Evolutionary conservation across 2,329 filamentous ascomycete species (phyloP).

Genomic region (Diplodia corticola): DNA sequence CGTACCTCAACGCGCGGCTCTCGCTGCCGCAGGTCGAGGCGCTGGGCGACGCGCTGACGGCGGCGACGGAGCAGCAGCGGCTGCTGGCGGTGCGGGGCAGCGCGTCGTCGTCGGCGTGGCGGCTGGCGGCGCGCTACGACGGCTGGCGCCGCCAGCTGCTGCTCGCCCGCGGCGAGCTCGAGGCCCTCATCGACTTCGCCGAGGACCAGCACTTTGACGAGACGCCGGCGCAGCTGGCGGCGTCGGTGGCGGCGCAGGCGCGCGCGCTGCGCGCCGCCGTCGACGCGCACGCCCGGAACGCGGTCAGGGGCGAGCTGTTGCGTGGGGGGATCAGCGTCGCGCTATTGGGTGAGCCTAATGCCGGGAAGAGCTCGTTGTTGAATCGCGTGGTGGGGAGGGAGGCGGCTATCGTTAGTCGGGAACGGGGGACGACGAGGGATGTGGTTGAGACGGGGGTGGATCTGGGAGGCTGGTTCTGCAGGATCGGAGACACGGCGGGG

Average conservation of each 20-base stretch:
- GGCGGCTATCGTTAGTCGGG: conserved; percentile 89
- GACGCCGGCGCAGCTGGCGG: conserved; percentile 69
- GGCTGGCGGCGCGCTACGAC: conserved; percentile 76
- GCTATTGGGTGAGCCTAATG: conserved; percentile 87
- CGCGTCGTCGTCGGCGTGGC: conserved; percentile 59
- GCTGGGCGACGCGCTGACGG: conserved; percentile 60
- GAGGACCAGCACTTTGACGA: conserved; percentile 98
- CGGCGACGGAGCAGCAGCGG: conserved; percentile 88
- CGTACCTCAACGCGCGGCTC: conserved; percentile 83
- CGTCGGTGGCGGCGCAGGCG: conserved; percentile 68
- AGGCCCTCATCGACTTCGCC: conserved; percentile 94
- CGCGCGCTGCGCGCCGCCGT: conserved; percentile 62
- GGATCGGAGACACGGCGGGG: conserved; percentile 94
- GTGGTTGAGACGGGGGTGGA: conserved; percentile 91
- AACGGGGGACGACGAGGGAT: conserved; percentile 92
- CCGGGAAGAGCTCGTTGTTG: conserved; percentile 90
- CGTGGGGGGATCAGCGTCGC: conserved; percentile 83
- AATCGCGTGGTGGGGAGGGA: conserved; percentile 88
- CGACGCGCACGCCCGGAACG: conserved; percentile 69
- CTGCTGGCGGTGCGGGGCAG: conserved; percentile 79
- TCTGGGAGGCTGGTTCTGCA: conserved; percentile 84
- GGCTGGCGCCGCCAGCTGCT: conserved; percentile 75
- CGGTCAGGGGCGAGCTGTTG: conserved; percentile 78
- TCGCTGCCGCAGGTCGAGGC: conserved; percentile 81
- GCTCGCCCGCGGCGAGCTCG: conserved; percentile 82